A percentile compares a stretch with the other conserved stretches of the same genome.
phyloP scores from a whole-genome alignment of 2,329 filamentous ascomycete genomes.

The Pyricularia pennisetigena region DNA sequence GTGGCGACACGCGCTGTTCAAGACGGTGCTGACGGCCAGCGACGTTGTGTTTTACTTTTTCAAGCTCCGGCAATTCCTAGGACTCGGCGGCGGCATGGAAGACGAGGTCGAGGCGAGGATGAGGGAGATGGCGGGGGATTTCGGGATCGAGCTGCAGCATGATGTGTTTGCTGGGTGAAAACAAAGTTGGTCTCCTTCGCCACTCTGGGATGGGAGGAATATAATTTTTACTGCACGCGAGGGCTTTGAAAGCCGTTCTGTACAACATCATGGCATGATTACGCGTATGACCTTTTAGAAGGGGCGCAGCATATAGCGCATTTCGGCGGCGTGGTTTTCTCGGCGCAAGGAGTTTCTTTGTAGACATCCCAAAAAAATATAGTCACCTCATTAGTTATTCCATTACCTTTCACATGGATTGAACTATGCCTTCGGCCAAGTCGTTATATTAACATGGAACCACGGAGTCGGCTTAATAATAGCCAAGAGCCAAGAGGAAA shows the following conservation, averaged over 20 bases:
- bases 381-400: neutral
- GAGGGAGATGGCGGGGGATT: conserved; percentile 79
- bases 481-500: too few relatives aligned
- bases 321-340: neutral
- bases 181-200: neutral
- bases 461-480: too few relatives aligned
- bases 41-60: conserved; percentile 80
- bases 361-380: neutral
- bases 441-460: too few relatives aligned
- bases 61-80: conserved; percentile 67
- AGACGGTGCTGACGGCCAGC: conserved; percentile 60
- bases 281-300: neutral
- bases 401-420: neutral
- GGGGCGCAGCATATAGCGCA: neutral
- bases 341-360: neutral
- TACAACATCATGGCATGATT: neutral
- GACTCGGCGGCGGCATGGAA: conserved; percentile 78
- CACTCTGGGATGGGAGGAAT: neutral
- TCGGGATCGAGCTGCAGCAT: conserved; percentile 85
- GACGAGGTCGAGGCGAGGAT: conserved; percentile 86
- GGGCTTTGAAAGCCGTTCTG: neutral
- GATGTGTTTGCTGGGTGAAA: conserved; percentile 77
- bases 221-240: neutral
- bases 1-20: conserved; percentile 74
- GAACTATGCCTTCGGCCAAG: neutral